Evolutionary conservation across 495 filamentous ascomycete genomes (phyloP), one percentile per base, ranked within the genome.

Genomic region (Tuber microsphaerosporum): DNA sequence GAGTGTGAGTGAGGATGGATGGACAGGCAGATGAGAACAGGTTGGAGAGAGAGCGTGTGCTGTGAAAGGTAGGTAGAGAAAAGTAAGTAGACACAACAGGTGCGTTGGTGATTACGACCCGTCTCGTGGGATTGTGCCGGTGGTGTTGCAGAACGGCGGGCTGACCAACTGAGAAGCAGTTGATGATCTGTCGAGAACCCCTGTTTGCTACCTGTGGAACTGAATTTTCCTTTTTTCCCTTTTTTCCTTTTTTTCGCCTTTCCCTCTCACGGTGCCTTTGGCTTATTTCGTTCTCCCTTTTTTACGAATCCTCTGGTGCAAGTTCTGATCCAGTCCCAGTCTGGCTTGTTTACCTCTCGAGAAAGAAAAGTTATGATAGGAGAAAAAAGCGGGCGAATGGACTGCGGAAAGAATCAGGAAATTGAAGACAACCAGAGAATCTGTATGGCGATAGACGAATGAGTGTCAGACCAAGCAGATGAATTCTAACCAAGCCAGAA

Each of bases 81-180:
- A 34, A 17, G 56, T 19, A 65, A 26, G 56, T 65, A 34, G 56
- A 65, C 56, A 65, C 56, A 65, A 26, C 56, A 65, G 56, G 77
- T 79, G 77, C 77, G 77, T 79, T 79, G 77, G 77, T 79, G 77
- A 77, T 79, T 79, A 69, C 77, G 77, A 65, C 77, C 76, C 78
- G 76, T 79, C 77, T 79, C 76, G 77, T 79, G 77, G 77, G 77
- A 79, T 79, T 75, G 77, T 79, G 76, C 77, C 78, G 74, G 78
- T 79, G 76, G 77, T 79, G 74, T 75, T 79, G 77, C 76, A 79
- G 77, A 75, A 79, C 46, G 73, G 77, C 70, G 77, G 77, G 77
- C 79, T 68, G 77, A 79, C 70, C 73, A 43, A 73, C 73, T 79
- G 77, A 79, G 77, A 71, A 79, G 61, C 78, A 71, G 77, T 75